Evolutionary conservation across 2,329 filamentous ascomycete genomes (phyloP).

Genomic region (Epichloe brachyelytri): DNA sequence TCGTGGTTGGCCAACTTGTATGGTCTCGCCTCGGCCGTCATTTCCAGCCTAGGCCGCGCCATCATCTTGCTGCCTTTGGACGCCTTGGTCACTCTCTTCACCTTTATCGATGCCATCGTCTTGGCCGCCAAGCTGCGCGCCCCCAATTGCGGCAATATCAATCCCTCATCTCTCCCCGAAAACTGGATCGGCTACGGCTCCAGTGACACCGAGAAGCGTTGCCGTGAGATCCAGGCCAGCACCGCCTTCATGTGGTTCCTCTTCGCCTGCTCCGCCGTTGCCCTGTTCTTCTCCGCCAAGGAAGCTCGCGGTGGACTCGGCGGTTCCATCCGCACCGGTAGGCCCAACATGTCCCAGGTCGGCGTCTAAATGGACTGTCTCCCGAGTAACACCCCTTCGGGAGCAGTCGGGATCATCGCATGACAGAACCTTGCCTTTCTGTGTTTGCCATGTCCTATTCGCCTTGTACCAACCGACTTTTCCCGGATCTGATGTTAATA

Average conservation of each 20-base stretch:
- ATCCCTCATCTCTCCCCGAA: slow-evolving; percentile 16
- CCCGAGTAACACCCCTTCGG: background rate
- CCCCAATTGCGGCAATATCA: slow-evolving; percentile 51
- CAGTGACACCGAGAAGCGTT: slow-evolving; percentile 46
- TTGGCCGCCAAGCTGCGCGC: slow-evolving; percentile 56
- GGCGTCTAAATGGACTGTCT: slow-evolving; percentile 23
- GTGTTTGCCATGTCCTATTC: background rate
- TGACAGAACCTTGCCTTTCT: background rate
- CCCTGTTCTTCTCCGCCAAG: slow-evolving; percentile 41
- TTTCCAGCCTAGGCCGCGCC: slow-evolving; percentile 38
- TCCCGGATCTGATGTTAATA: slow-evolving; percentile 2
- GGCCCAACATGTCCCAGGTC: slow-evolving; percentile 45
- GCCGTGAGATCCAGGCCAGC: slow-evolving; percentile 62
- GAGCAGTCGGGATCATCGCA: background rate
- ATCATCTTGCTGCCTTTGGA: slow-evolving; percentile 44
- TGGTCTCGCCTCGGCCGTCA: slow-evolving; percentile 43
- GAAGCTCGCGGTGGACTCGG: slow-evolving; percentile 34
- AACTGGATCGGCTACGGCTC: slow-evolving; percentile 54
- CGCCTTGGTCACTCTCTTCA: slow-evolving; percentile 49
- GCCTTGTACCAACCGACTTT: background rate
- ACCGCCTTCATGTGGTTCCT: slow-evolving; percentile 72
- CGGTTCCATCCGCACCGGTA: slow-evolving; percentile 29
- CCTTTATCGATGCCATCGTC: slow-evolving; percentile 57
- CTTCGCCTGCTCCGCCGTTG: slow-evolving; percentile 47
- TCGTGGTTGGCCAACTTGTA: slow-evolving; percentile 53